A percentile compares a stretch with the other conserved stretches of the same genome.
Evolutionary conservation across 176 grass and related monocot species (phyloP).

Genomic region (Musa acuminata): DNA sequence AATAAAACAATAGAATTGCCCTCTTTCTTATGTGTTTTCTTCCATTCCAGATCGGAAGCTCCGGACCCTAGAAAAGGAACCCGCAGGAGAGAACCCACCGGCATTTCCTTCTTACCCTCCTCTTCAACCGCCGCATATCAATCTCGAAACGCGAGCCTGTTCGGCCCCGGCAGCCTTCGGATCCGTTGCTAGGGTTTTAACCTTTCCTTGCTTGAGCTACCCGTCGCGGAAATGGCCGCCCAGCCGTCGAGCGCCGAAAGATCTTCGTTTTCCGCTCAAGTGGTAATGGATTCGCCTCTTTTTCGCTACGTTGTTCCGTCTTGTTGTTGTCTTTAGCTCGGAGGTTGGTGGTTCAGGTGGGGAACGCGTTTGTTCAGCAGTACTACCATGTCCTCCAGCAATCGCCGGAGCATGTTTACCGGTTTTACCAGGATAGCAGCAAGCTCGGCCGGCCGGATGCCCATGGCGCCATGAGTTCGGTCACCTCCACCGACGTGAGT

Average conservation of each 20-base stretch:
- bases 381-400: conserved; percentile 94
- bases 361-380: conserved; percentile 94
- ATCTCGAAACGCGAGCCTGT: not conserved
- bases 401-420: conserved; percentile 78
- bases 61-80: conserved; percentile 1
- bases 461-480: conserved; percentile 45
- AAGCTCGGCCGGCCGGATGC: conserved; percentile 60
- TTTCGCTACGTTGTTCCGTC: not conserved
- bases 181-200: not conserved
- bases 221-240: conserved; percentile 35
- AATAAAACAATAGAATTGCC: not conserved
- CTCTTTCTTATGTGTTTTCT: not conserved
- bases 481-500: conserved; percentile 68
- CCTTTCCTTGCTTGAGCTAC: too few species aligned
- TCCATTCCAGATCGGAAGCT: not conserved
- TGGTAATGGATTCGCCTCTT: conserved; percentile 30
- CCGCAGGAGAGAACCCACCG: not conserved
- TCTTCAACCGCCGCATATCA: not conserved
- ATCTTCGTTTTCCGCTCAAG: conserved; percentile 45
- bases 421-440: conserved; percentile 94
- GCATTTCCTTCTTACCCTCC: not conserved
- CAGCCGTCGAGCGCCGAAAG: conserved; percentile 22
- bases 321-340: conserved; percentile 20
- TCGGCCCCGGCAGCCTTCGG: not conserved
- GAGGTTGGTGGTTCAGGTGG: conserved; percentile 40